phyloP scores from a whole-genome alignment of 805 yeast species.

The Cyberlindnera saturnus region DNA sequence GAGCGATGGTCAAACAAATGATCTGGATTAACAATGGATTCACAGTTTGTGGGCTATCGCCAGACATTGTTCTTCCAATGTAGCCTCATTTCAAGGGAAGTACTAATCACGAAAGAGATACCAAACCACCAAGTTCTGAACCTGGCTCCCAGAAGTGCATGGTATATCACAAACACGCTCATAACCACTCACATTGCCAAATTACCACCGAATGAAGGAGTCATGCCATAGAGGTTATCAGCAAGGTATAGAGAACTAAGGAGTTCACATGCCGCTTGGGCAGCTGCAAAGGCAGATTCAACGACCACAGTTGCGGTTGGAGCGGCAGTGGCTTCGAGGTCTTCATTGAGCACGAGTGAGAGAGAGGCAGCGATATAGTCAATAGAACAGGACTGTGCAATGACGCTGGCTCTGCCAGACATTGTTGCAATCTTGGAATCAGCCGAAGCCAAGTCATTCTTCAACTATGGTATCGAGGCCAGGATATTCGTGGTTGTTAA shows the following conservation, averaged over 20 bases:
- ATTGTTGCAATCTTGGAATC: conserved; percentile 1
- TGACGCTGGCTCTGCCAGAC: too few species aligned
- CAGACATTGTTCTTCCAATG: conserved; percentile 48
- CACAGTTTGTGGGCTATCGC: conserved; percentile 27
- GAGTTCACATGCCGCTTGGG: conserved; percentile 8
- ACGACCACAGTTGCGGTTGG: conserved; percentile 5
- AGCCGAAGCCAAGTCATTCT: conserved; percentile 8
- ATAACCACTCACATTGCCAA: conserved; percentile 49
- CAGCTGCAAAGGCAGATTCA: conserved; percentile 6
- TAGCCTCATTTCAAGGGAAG: conserved; percentile 65
- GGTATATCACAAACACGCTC: conserved; percentile 38
- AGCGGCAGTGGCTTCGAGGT: conserved; percentile 8
- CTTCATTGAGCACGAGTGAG: conserved; percentile 8
- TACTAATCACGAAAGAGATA: conserved; percentile 47
- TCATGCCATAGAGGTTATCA: conserved; percentile 31
- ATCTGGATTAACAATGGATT: conserved; percentile 56
- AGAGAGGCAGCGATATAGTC: conserved; percentile 17
- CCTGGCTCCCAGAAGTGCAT: conserved; percentile 36
- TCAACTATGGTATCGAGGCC: conserved; percentile 13
- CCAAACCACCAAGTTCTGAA: conserved; percentile 64
- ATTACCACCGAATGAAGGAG: conserved; percentile 55
- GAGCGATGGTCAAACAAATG: conserved; percentile 67
- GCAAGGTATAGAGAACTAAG: conserved; percentile 5
- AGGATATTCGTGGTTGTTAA: conserved; percentile 4
- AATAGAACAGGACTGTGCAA: too few species aligned